phyloP scores from a whole-genome alignment of 2,329 filamentous ascomycete genomes.

The Fusarium continuum region DNA sequence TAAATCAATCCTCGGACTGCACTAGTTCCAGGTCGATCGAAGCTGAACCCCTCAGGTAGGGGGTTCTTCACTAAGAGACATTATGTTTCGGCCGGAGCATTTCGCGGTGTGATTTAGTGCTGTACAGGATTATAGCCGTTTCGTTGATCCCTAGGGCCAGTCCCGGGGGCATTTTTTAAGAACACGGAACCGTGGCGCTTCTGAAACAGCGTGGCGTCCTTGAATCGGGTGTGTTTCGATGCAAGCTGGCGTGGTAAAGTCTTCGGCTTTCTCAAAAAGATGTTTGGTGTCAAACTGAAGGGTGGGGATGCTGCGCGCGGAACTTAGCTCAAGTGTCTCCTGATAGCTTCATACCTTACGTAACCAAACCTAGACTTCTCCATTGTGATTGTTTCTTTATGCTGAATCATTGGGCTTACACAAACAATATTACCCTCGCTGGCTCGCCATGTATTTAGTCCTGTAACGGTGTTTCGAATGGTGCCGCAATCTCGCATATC shows the following conservation, averaged over 20 bases:
- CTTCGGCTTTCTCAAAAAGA: conserved; percentile 19
- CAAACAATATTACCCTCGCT: background rate
- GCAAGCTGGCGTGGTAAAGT: background rate
- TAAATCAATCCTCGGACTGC: conserved; percentile 27
- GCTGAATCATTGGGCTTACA: background rate
- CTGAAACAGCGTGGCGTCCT: conserved; percentile 30
- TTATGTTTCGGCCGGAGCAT: conserved; percentile 11
- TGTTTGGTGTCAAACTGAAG: conserved; percentile 9
- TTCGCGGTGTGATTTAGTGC: conserved; percentile 11
- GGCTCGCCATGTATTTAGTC: background rate
- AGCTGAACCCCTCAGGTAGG: conserved; percentile 13
- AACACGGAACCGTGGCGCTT: conserved; percentile 21
- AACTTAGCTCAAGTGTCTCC: conserved; percentile 8
- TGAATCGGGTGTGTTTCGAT: conserved; percentile 6
- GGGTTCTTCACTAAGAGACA: background rate
- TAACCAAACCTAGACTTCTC: background rate
- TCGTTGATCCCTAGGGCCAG: conserved; percentile 25
- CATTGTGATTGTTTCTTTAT: background rate
- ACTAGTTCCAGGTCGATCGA: conserved; percentile 13
- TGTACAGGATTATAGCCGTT: conserved; percentile 18
- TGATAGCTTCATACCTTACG: no score
- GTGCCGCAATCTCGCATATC: conserved; percentile 3
- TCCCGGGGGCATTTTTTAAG: conserved; percentile 6
- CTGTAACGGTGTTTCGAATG: background rate
- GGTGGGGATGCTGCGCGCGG: conserved; percentile 37